Conservation (phyloP, 768 basidiomycete genomes). For the Podaxis rugospora region DNA sequence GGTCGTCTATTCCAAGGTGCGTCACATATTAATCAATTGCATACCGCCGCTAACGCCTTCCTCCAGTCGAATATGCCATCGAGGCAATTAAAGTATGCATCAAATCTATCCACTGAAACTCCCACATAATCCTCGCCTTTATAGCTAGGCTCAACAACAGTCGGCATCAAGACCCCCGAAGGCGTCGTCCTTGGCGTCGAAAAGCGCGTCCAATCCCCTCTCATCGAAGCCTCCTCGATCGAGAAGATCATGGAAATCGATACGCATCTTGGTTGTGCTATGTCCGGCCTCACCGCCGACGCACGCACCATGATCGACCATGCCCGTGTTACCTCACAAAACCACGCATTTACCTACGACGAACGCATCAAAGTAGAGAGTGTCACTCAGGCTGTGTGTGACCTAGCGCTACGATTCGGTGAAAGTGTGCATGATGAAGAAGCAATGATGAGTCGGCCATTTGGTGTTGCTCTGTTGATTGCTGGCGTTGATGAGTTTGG, state of each 20-base stretch:
- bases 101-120: background rate
- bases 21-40: conserved; percentile 14
- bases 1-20: conserved; percentile 97
- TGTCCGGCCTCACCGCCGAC: conserved; percentile 96
- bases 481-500: conserved; percentile 97
- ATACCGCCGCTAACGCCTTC: conserved; percentile 12
- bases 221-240: conserved; percentile 92
- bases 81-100: conserved; percentile 89
- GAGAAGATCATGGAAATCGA: conserved; percentile 99
- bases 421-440: conserved; percentile 99
- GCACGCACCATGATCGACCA: conserved; percentile 99
- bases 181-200: conserved; percentile 95
- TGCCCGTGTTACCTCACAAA: conserved; percentile 93
- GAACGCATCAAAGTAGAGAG: conserved; percentile 97
- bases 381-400: conserved; percentile 96
- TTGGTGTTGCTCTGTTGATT: conserved; percentile 95
- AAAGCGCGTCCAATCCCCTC: conserved; percentile 96
- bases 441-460: conserved; percentile 98
- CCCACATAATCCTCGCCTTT: conserved; percentile 1
- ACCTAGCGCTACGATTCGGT: conserved; percentile 93
- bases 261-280: conserved; percentile 91
- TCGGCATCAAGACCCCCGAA: conserved; percentile 87
- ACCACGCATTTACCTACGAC: conserved; percentile 95
- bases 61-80: conserved; percentile 95
- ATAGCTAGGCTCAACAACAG: conserved; percentile 96